Evolutionary conservation across 495 filamentous ascomycete genomes (phyloP).

Genomic region (Penicillium longicatenatum): DNA sequence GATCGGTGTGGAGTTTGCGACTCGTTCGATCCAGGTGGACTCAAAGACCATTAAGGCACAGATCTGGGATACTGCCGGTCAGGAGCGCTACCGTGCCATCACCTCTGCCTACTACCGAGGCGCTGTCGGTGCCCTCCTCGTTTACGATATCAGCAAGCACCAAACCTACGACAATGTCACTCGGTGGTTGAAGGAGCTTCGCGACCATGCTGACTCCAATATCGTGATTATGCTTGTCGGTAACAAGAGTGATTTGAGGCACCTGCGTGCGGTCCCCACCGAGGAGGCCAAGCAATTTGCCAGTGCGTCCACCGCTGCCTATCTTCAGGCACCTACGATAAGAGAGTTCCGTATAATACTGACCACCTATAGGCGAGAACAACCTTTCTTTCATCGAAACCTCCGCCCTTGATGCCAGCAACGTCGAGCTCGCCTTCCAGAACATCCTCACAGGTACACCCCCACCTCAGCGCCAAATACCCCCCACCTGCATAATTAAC

Average conservation of each 20-base stretch:
- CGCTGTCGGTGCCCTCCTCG: constrained; percentile 93
- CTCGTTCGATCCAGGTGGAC: constrained; percentile 97
- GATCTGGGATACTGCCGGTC: constrained; percentile 99
- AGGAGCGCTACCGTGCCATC: constrained; percentile 98
- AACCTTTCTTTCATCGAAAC: constrained; percentile 81
- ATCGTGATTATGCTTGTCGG: constrained; percentile 99
- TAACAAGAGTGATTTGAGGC: constrained; percentile 99
- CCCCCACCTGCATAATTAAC: constrained; percentile 1
- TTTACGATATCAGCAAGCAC: constrained; percentile 99
- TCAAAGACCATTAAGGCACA: constrained; percentile 99
- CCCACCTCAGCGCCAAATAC: constrained; percentile 5
- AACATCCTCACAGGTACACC: constrained; percentile 94
- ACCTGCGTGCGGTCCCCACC: constrained; percentile 94
- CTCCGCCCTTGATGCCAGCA: constrained; percentile 96
- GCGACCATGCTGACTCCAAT: constrained; percentile 97
- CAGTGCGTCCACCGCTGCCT: constrained; percentile 59
- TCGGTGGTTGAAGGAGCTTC: constrained; percentile 97
- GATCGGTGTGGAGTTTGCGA: constrained; percentile 99
- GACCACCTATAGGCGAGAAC: constrained; percentile 29
- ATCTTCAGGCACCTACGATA: neutral
- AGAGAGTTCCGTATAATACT: constrained; percentile 4
- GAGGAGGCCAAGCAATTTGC: constrained; percentile 99
- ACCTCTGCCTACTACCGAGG: constrained; percentile 99
- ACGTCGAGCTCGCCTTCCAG: constrained; percentile 99
- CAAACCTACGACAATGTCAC: constrained; percentile 99